Percentiles rank a stretch among this genome's conserved stretches.
phyloP scores from a whole-genome alignment of 192 early-diverging fungal species.

The Coemansia sp. region DNA sequence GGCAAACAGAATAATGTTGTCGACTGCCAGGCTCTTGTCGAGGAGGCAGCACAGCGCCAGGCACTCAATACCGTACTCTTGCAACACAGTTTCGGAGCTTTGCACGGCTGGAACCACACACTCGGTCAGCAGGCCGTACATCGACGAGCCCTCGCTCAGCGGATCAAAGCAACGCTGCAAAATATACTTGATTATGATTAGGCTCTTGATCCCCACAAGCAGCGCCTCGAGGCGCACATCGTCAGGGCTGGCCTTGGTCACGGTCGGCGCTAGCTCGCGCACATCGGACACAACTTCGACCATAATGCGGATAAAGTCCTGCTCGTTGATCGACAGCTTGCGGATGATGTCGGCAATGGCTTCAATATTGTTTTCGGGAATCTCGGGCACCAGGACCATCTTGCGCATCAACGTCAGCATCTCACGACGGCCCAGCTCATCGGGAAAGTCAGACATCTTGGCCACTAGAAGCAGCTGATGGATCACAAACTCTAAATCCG shows the following conservation, averaged over 20 bases:
- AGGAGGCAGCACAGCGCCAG: constrained; percentile 75
- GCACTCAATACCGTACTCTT: constrained; percentile 80
- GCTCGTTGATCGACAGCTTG: constrained; percentile 74
- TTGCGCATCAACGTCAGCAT: constrained; percentile 78
- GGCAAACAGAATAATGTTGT: constrained; percentile 73
- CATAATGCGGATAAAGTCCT: constrained; percentile 85
- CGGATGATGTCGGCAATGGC: constrained; percentile 76
- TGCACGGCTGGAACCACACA: constrained; percentile 71
- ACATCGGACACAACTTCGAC: constrained; percentile 82
- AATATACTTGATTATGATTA: constrained; percentile 69
- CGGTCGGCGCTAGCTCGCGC: constrained; percentile 53
- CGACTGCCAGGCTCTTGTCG: constrained; percentile 71
- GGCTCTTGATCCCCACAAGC: constrained; percentile 62
- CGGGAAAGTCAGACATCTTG: constrained; percentile 76
- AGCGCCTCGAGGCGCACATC: constrained; percentile 49
- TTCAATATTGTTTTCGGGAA: constrained; percentile 74
- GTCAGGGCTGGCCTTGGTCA: constrained; percentile 33
- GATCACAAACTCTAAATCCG: constrained; percentile 54
- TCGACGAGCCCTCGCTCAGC: constrained; percentile 68
- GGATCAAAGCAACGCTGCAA: constrained; percentile 67
- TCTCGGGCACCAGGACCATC: constrained; percentile 72
- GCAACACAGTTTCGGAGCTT: constrained; percentile 64
- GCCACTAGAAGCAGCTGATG: constrained; percentile 73
- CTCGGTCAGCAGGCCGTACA: constrained; percentile 74
- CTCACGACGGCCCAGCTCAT: constrained; percentile 83